These are phyloP conservation scores for Aspergillus carlsbadensis DNA, from an alignment of 495 filamentous ascomycete species.

Conservation along the genomic window DNA sequence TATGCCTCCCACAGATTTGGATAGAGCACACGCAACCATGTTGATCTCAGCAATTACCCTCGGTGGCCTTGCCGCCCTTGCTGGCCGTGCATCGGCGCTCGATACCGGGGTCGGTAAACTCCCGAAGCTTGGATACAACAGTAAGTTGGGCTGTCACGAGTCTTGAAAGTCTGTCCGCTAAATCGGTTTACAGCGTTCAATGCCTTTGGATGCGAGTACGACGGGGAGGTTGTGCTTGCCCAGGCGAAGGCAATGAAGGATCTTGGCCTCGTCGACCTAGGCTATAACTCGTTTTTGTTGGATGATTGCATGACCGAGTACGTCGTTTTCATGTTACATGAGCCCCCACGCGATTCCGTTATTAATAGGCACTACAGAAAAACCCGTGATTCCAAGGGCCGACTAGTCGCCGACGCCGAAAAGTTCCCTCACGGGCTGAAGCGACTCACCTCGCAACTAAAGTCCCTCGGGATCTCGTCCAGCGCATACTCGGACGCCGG, in stretches of 20 bases:
- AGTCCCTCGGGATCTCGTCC: neutral
- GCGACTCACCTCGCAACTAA: neutral
- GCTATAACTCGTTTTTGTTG: neutral
- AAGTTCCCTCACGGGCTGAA: slow-evolving; percentile 2
- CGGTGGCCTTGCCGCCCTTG: too few relatives aligned
- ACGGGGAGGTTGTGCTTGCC: neutral
- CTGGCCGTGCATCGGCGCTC: too few relatives aligned
- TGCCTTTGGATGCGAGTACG: neutral
- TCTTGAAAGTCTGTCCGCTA: too few relatives aligned
- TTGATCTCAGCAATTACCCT: too few relatives aligned
- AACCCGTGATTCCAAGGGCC: neutral
- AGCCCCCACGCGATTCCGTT: neutral
- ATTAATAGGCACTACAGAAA: neutral
- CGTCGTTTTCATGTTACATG: neutral
- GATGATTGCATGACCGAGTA: neutral
- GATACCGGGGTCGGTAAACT: neutral
- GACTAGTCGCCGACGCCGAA: neutral
- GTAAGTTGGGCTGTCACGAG: too few relatives aligned
- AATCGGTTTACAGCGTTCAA: neutral
- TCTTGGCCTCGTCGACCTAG: neutral
- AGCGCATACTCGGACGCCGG: neutral
- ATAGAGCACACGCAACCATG: too few relatives aligned
- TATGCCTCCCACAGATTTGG: too few relatives aligned
- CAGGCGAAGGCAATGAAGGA: slow-evolving; percentile 1
- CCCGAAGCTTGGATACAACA: neutral